These are phyloP conservation scores for Fusarium pseudonygamai DNA, from an alignment of 2,329 filamentous ascomycete genomes.

Conservation along the genomic window DNA sequence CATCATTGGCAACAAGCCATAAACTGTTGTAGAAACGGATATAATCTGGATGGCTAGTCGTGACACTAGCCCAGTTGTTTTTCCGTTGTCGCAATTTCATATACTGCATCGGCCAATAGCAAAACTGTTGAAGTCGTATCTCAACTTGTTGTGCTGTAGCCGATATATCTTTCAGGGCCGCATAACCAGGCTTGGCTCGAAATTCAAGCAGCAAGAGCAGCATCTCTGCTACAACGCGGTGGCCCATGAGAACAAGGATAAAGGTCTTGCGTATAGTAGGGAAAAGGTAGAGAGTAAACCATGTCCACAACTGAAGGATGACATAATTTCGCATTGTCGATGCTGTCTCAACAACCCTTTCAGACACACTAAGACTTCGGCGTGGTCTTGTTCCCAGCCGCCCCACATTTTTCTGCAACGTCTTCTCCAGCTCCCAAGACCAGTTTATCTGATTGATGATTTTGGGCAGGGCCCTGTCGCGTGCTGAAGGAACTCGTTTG, in stretches of 20 bases:
- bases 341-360: constrained; percentile 93
- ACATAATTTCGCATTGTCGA: constrained; percentile 84
- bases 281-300: constrained; percentile 79
- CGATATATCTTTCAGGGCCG: constrained; percentile 93
- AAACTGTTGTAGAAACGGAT: constrained; percentile 99
- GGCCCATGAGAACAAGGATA: constrained; percentile 79
- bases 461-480: constrained; percentile 81
- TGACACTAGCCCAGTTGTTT: constrained; percentile 94
- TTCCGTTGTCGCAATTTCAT: constrained; percentile 89
- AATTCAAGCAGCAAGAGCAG: constrained; percentile 85
- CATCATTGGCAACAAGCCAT: constrained; percentile 98
- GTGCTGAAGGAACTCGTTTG: constrained; percentile 77
- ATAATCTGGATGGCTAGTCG: constrained; percentile 94
- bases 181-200: constrained; percentile 78
- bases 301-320: constrained; percentile 72
- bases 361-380: constrained; percentile 89
- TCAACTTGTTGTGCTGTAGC: constrained; percentile 97
- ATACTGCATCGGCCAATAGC: constrained; percentile 98
- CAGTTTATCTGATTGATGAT: constrained; percentile 97
- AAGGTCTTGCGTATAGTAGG: constrained; percentile 79
- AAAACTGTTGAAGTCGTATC: constrained; percentile 96
- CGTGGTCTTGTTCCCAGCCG: constrained; percentile 83
- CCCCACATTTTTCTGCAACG: constrained; percentile 90
- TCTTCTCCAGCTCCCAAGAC: constrained; percentile 85
- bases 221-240: constrained; percentile 83